A percentile compares a stretch with the other conserved stretches of the same genome.
These are phyloP conservation scores for Penicillium parvum DNA, from an alignment of 495 filamentous ascomycete genomes.

Conservation along the genomic window DNA sequence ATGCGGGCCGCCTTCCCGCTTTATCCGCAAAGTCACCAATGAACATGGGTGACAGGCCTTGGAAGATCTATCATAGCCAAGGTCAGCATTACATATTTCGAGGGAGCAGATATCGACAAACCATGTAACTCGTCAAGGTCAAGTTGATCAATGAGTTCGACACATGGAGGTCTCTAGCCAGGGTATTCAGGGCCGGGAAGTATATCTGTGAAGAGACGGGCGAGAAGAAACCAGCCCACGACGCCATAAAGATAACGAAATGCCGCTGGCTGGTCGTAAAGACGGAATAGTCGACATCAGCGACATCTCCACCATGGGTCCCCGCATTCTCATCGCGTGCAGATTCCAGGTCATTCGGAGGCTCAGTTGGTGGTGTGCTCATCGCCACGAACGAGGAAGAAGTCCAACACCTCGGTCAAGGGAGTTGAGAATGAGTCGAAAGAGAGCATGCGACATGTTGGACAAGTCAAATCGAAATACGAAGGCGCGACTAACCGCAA, in stretches of 20 bases:
- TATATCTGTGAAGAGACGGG: conserved; percentile 72
- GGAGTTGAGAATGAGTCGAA: background rate
- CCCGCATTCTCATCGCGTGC: background rate
- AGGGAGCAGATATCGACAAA: conserved; percentile 6
- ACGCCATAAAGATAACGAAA: conserved; percentile 56
- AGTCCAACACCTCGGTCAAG: background rate
- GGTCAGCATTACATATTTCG: background rate
- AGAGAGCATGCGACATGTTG: no score
- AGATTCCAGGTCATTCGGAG: background rate
- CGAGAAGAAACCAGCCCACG: conserved; percentile 61
- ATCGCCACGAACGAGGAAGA: background rate
- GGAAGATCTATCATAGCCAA: conserved; percentile 24
- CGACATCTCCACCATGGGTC: background rate
- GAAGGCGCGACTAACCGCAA: no score
- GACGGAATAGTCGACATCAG: conserved; percentile 22
- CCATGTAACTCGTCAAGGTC: conserved; percentile 64
- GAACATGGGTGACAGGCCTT: conserved; percentile 43
- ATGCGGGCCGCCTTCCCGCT: conserved; percentile 37
- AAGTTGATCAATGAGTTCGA: conserved; percentile 62
- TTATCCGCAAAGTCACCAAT: conserved; percentile 37
- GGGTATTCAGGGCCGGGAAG: conserved; percentile 64
- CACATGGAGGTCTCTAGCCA: conserved; percentile 55
- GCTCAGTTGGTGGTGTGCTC: background rate
- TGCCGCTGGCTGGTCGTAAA: conserved; percentile 22
- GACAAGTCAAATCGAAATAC: no score